Base-by-base conservation (phyloP, 2,329 filamentous ascomycete genomes). In the Phaeosphaeriaceae sp. region DNA sequence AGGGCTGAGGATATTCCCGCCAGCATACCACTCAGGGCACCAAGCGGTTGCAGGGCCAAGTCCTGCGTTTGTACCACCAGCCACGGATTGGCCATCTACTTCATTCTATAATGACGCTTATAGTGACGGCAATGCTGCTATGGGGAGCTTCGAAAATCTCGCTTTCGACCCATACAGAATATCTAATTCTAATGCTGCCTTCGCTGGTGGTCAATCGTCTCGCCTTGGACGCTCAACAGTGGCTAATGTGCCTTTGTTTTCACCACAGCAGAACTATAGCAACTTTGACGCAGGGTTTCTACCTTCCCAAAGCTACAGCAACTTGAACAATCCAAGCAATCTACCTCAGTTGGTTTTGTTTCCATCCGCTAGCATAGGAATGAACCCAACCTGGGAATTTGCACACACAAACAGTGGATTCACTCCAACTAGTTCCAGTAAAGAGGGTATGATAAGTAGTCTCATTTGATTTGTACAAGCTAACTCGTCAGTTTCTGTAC, bases 291-390 rank as follows among this genome's bases (percentile, higher is more conserved):
- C 13, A 41, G 37, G 34, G 13, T 26, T 33, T 18, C 18, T 15
- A 30, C 33, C 29, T 8, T 20, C 40, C 26, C 40, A 11, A 16
- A 26, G 13, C 17, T 39, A 9, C 13, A 17, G 32, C 5, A 40
- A 21, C 26, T 36, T 34, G 8, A 26, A 18, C 7, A 17, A 28
- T 35, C 7, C 33, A 13, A 9, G 30, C 15, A 29, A 9, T 11
- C 20, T 4, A 17, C 36, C 16, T n/a, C 13, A 4, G 6, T 6
- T 23, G 15, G 30, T 20, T 4, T 26, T 60, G 0, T 58, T 58
- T 11, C 54, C 52, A 3, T 50, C 54, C 13, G 43, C 51, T 36
- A 37, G 21, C 8, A 30, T 63, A 8, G 42, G n/a, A 6, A 28
- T 36, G 11, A n/a, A 47, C 11, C 17, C 37, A 20, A 23, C 16